Base-by-base conservation (phyloP, 768 basidiomycete genomes). In the Mycena filopes region DNA sequence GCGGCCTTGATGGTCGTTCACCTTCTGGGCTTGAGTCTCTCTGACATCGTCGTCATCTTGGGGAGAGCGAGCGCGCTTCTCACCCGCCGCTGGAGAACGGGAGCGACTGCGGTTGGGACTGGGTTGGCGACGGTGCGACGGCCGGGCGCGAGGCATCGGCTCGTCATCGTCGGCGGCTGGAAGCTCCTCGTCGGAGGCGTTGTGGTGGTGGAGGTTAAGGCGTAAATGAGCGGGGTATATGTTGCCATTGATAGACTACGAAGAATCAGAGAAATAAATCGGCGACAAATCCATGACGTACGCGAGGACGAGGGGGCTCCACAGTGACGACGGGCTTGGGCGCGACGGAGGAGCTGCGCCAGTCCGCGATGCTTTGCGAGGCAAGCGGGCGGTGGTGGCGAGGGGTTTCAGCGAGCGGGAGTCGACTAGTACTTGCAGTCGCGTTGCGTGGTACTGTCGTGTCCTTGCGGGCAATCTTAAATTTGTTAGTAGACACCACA, bases 61-160 rank as follows among this genome's bases (percentile, higher is more conserved):
- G 1, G 59, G 40, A 10, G 60, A 53, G 40, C 42, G 49, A 9
- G 60, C 40, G 20, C 60, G 60, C 21, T 61, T 61, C 18, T 70
- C 51, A 21, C 48, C 57, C 1, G 38, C 21, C 0, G n/a, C 18
- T 12, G 48, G 57, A 18, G 55, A 55, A 28, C 28, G 1, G 15
- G 54, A 55, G 7, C 26, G 54, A 13, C 11, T 26, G 13, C 18
- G 29, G 20, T 20, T 20, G 25, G 38, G 40, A 15, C 38, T 54
- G 16, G 15, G 41, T 6, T 42, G 16, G 41, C 15, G n/a, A 15
- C n/a, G 41, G 9, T 42, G 41, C 9, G 12, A 5, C 5, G 31
- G 31, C 12, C 31, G 31, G 31, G 31, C 5, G 31, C 12, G 31
- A 12, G 7, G 31, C 5, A 12, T 5, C 31, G 5, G 31, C 31